These are phyloP conservation scores for Trichoderma asperellum DNA, from an alignment of 2,329 filamentous ascomycete species.

Conservation along the genomic window DNA sequence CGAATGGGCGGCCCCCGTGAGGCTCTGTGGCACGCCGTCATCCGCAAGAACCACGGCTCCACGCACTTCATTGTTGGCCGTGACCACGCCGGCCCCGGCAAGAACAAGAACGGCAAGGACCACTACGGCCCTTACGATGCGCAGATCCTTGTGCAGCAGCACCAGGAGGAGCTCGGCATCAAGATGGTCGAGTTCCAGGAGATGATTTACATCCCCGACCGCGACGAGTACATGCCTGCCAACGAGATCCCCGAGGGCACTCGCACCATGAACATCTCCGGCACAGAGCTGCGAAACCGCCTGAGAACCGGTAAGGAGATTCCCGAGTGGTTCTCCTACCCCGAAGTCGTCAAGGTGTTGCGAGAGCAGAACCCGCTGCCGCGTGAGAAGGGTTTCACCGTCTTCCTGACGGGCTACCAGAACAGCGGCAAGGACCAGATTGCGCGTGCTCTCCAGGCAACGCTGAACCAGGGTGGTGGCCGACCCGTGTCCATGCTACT, in stretches of 20 bases:
- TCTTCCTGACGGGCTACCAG: constrained; percentile 96
- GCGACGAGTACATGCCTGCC: constrained; percentile 92
- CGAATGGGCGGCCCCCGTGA: constrained; percentile 98
- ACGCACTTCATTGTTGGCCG: constrained; percentile 99
- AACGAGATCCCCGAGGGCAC: constrained; percentile 84
- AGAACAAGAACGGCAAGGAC: constrained; percentile 95
- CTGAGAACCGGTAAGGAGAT: constrained; percentile 92
- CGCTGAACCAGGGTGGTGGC: constrained; percentile 96
- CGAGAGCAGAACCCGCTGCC: constrained; percentile 95
- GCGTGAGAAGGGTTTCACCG: constrained; percentile 90
- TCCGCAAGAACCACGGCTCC: constrained; percentile 98
- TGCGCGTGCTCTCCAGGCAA: constrained; percentile 92
- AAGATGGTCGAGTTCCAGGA: constrained; percentile 99
- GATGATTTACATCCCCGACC: constrained; percentile 98
- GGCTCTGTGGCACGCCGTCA: constrained; percentile 99
- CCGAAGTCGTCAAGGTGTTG: constrained; percentile 94
- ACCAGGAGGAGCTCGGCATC: constrained; percentile 94
- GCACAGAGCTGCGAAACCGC: constrained; percentile 88
- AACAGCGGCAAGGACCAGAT: constrained; percentile 98
- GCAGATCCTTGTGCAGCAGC: constrained; percentile 94
- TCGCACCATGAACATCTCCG: constrained; percentile 85
- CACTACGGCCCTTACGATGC: constrained; percentile 99
- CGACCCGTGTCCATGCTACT: constrained; percentile 92
- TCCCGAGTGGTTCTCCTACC: constrained; percentile 99
- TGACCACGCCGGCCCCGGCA: constrained; percentile 96